These are phyloP conservation scores for Saccharata proteae DNA, from an alignment of 2,329 filamentous ascomycete species.

Conservation along the genomic window DNA sequence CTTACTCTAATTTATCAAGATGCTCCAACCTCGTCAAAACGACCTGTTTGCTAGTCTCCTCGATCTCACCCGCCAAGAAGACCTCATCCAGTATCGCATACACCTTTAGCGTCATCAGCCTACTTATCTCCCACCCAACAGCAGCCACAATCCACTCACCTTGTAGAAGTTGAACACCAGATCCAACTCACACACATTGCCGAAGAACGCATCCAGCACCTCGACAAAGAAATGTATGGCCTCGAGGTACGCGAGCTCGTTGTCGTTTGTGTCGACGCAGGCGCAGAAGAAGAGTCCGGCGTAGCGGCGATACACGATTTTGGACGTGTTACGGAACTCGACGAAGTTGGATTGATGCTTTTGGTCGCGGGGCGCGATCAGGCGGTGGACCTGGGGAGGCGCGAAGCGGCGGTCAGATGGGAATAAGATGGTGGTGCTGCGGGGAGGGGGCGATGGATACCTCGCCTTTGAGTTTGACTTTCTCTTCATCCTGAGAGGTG, in stretches of 20 bases:
- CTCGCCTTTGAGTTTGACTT: slow-evolving; percentile 98
- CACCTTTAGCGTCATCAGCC: slow-evolving; percentile 42
- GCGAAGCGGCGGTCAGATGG: slow-evolving; percentile 5
- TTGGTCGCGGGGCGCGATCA: slow-evolving; percentile 93
- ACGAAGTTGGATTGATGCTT: slow-evolving; percentile 99
- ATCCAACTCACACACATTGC: slow-evolving; percentile 97
- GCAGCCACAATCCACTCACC: slow-evolving; percentile 27
- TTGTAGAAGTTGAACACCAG: slow-evolving; percentile 65
- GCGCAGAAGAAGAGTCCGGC: slow-evolving; percentile 98
- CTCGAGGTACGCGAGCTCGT: slow-evolving; percentile 92
- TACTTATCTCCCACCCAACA: neutral
- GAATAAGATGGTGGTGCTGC: slow-evolving; percentile 1
- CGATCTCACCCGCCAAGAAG: slow-evolving; percentile 92
- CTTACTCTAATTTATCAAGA: slow-evolving; percentile 82
- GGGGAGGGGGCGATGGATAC: slow-evolving; percentile 33
- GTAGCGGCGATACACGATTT: slow-evolving; percentile 95
- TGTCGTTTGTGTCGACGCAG: slow-evolving; percentile 97
- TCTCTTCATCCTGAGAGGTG: slow-evolving; percentile 69
- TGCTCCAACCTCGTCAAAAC: slow-evolving; percentile 90
- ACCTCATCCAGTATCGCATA: slow-evolving; percentile 98
- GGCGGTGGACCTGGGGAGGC: slow-evolving; percentile 65
- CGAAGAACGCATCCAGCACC: slow-evolving; percentile 96
- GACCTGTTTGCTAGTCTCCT: slow-evolving; percentile 97
- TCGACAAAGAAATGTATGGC: slow-evolving; percentile 99
- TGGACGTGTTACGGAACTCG: slow-evolving; percentile 76